Evolutionary conservation across 805 yeast species (phyloP).

Genomic region (Wickerhamomyces canadensis): DNA sequence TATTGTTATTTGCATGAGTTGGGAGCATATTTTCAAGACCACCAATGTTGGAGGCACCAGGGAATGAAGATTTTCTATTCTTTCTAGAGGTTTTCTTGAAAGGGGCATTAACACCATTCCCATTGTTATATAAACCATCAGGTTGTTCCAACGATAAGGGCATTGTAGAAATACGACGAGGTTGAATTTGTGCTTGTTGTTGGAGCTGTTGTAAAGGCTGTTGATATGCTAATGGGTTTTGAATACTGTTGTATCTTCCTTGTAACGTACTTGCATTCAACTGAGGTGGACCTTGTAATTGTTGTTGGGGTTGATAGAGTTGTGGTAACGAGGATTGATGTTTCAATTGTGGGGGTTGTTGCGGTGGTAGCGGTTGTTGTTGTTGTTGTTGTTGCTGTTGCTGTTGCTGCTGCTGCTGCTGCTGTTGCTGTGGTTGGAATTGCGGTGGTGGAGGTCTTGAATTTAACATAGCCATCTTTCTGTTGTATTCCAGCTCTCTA

Average conservation of each 20-base stretch:
- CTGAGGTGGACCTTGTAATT: neutral
- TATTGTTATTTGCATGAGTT: constrained; percentile 5
- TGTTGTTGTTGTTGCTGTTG: constrained; percentile 5
- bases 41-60: constrained; percentile 7
- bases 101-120: constrained; percentile 10
- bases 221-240: neutral
- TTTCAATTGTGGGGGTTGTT: constrained; percentile 1
- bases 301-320: constrained; percentile 1
- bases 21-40: constrained; percentile 6
- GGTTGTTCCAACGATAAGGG: constrained; percentile 10
- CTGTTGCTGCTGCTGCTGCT: constrained; percentile 7
- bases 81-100: constrained; percentile 38
- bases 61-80: constrained; percentile 36
- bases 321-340: constrained; percentile 2
- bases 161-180: constrained; percentile 24
- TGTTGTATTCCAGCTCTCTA: constrained; percentile 24
- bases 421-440: constrained; percentile 8
- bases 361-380: constrained; percentile 2
- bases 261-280: too few relatives aligned
- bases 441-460: constrained; percentile 4
- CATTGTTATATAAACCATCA: constrained; percentile 1
- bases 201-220: constrained; percentile 8
- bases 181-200: constrained; percentile 19
- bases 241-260: constrained; percentile 1
- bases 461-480: constrained; percentile 11